phyloP scores from a whole-genome alignment of 257 asterid species.

The Solanum phureja region DNA sequence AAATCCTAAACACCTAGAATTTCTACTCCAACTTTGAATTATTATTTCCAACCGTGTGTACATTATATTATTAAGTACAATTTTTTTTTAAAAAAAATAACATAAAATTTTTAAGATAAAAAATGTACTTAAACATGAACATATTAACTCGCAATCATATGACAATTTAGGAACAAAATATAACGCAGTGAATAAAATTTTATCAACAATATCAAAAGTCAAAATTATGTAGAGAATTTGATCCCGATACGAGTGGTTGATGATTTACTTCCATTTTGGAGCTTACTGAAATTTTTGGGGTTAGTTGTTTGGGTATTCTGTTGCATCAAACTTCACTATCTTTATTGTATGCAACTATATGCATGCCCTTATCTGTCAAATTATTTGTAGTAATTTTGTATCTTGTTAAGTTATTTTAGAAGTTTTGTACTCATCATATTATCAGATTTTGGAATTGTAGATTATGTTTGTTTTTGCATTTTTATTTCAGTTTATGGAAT shows the following conservation, averaged over 20 bases:
- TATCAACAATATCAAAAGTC: no score
- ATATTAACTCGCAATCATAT: background rate
- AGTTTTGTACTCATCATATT: background rate
- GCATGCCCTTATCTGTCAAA: background rate
- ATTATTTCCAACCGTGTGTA: no score
- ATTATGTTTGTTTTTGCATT: background rate
- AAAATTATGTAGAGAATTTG: no score
- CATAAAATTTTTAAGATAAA: background rate
- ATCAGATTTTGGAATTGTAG: background rate
- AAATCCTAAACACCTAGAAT: no score
- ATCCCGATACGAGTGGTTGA: background rate
- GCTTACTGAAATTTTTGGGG: background rate
- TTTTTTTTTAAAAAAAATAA: no score
- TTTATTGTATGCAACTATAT: background rate
- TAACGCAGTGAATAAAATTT: no score
- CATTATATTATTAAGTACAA: background rate
- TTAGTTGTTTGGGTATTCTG: background rate
- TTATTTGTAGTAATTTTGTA: background rate
- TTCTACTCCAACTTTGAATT: no score
- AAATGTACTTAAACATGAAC: background rate
- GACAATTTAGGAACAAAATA: background rate
- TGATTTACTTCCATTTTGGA: background rate
- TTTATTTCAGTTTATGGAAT: background rate
- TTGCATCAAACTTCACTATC: background rate
- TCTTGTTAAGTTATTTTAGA: background rate